Base-by-base conservation (phyloP, 805 yeast genomes). In the Suhomyces vadensis region DNA sequence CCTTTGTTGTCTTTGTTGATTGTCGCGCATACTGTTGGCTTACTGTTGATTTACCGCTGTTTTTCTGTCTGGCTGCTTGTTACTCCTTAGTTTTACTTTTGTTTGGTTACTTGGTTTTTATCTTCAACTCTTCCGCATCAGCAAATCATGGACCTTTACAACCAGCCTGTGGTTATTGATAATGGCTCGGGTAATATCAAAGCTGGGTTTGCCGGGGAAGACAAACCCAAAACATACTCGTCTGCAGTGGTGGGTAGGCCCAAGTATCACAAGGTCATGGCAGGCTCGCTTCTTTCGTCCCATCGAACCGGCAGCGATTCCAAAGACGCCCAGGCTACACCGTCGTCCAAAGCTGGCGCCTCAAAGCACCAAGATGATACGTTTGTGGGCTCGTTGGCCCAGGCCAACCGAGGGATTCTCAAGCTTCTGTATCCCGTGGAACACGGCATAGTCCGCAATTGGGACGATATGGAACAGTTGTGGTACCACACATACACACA, bases 151-250 rank as follows among this genome's bases (percentile, higher is more conserved):
- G 50, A 43, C 46, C 59, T 71, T 25, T 71, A 71, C 47, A 72
- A 72, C 54, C 77, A 72, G 48, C 76, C 77, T 6, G 70, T 72
- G 19, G 77, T 72, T 13, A 61, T 72, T 26, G 77, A 72, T 50
- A 72, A 72, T 53, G 97, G 98, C 6, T 84, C 96, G 3, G 95
- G 96, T 1, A 75, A 77, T 29, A 71, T 91, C 43, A 86, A 89
- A 59, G 87, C 95, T 1, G 97, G 98, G 1, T 87, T 91, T 63
- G 95, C 97, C 0, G 97, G 97, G 17, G 95, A 87, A 52, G 94
- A 88, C 39, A 77, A 72, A 52, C 98, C 98, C 3, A 77, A 80
- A 54, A 63, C 78, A 36, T 74, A 73, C 52, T 79, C 81, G 22
- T 81, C 90, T 2, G 68, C 88, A 17, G 64, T 83, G 22, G 75